Conservation (phyloP, 345 rosid species). For the Citrus sp. region DNA sequence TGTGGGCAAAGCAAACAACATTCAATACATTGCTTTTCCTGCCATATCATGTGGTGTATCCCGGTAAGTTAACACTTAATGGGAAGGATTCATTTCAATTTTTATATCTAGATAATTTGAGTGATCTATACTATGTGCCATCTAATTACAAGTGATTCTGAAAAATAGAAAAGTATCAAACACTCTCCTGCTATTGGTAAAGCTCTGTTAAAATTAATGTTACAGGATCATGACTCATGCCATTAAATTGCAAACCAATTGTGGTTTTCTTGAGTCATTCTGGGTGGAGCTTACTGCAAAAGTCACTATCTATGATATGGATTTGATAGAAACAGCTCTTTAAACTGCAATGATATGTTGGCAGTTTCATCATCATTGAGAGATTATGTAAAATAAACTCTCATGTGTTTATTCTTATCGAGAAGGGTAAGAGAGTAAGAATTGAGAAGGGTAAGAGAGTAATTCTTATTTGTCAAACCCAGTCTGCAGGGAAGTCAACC, state of each 20-base stretch:
- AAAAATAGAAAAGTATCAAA: not conserved
- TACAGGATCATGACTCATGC: not conserved
- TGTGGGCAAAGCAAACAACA: conserved; percentile 62
- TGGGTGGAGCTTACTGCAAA: not conserved
- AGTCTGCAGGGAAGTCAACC: not conserved
- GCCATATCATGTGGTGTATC: conserved; percentile 73
- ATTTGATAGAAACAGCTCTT: not conserved
- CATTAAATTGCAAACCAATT: not conserved
- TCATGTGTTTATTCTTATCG: not conserved
- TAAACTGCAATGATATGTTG: not conserved
- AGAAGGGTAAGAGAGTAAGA: not conserved
- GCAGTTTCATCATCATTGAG: not conserved
- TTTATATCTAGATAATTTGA: not conserved
- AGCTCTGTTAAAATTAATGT: not conserved
- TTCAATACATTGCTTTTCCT: conserved; percentile 78
- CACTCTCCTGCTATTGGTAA: not conserved
- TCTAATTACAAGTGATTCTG: not conserved
- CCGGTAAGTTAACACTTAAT: not conserved
- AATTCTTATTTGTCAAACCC: not conserved
- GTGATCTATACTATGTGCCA: not conserved
- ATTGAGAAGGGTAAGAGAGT: not conserved
- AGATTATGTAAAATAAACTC: not conserved
- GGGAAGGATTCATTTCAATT: not conserved
- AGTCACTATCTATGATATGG: not conserved
- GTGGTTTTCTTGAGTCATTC: not conserved